Evolutionary conservation across 192 early-diverging fungal genomes (phyloP).

Genomic region (Glomus cerebriforme): DNA sequence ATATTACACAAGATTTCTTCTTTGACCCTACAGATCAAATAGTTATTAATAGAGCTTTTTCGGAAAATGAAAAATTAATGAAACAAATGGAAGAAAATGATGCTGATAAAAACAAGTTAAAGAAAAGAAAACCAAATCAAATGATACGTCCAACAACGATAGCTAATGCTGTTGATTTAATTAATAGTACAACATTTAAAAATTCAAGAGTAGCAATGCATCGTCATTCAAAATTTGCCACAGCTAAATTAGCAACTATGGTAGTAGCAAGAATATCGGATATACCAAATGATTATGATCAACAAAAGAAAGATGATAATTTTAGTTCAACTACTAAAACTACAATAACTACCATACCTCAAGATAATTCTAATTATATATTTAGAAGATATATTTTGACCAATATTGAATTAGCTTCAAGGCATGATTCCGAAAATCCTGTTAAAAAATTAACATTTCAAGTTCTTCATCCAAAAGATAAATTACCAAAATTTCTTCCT

Average conservation of each 20-base stretch:
- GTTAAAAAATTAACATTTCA: conserved; percentile 26
- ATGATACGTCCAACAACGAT: not conserved
- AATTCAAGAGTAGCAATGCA: conserved; percentile 5
- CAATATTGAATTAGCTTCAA: not conserved
- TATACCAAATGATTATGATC: not conserved
- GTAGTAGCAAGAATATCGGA: not conserved
- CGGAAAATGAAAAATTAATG: not conserved
- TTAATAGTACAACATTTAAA: conserved; percentile 1
- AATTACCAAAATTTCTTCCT: conserved; percentile 20
- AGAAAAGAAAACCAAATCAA: not conserved
- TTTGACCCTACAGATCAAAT: not conserved
- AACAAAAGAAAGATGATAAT: not conserved
- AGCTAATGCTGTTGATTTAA: not conserved
- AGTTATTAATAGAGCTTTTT: not conserved
- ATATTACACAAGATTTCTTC: conserved; percentile 11
- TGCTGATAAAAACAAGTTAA: not conserved
- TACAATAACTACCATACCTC: not conserved
- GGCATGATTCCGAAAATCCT: not conserved
- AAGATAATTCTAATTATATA: not conserved
- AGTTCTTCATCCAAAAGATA: conserved; percentile 7
- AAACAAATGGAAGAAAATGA: not conserved
- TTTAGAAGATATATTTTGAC: conserved; percentile 29
- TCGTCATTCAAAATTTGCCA: conserved; percentile 24
- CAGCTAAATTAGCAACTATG: conserved; percentile 7
- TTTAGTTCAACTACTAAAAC: not conserved